A percentile compares a stretch with the other conserved stretches of the same genome.
Evolutionary conservation across 2,329 filamentous ascomycete genomes (phyloP).

Genomic region (Balansia obtecta): DNA sequence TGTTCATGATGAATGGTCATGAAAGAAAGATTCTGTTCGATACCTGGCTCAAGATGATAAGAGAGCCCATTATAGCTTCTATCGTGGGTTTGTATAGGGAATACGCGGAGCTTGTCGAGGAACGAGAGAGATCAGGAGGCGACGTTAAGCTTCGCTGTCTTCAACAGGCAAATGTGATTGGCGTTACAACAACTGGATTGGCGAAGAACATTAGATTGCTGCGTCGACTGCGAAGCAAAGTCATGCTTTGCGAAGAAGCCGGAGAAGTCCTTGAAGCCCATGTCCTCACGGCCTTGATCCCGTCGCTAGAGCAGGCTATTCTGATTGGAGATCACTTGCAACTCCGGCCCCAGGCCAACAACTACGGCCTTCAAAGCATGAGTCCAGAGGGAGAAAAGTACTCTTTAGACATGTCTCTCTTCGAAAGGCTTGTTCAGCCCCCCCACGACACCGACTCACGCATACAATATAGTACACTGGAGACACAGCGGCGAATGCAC

Average conservation of each 20-base stretch:
- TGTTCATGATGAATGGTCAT: background rate
- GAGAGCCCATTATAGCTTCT: background rate
- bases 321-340: conserved; percentile 53
- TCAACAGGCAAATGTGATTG: conserved; percentile 34
- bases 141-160: conserved; percentile 12
- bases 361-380: conserved; percentile 39
- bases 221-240: conserved; percentile 35
- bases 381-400: conserved; percentile 35
- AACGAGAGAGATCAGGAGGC: background rate
- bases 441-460: conserved; percentile 10
- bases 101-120: background rate
- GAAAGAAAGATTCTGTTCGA: background rate
- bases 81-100: background rate
- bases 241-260: conserved; percentile 56
- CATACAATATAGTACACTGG: conserved; percentile 27
- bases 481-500: conserved; percentile 53
- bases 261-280: conserved; percentile 57
- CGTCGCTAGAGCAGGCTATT: conserved; percentile 47
- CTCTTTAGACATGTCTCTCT: conserved; percentile 46
- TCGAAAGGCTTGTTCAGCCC: conserved; percentile 42
- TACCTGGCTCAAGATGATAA: background rate
- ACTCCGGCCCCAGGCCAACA: conserved; percentile 44
- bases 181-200: conserved; percentile 47
- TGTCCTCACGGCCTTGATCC: conserved; percentile 44
- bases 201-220: conserved; percentile 38